Percentiles rank a stretch among this genome's conserved stretches.
Evolutionary conservation across 176 grass and related monocot genomes (phyloP).

Genomic region (Paspalum vaginatum): DNA sequence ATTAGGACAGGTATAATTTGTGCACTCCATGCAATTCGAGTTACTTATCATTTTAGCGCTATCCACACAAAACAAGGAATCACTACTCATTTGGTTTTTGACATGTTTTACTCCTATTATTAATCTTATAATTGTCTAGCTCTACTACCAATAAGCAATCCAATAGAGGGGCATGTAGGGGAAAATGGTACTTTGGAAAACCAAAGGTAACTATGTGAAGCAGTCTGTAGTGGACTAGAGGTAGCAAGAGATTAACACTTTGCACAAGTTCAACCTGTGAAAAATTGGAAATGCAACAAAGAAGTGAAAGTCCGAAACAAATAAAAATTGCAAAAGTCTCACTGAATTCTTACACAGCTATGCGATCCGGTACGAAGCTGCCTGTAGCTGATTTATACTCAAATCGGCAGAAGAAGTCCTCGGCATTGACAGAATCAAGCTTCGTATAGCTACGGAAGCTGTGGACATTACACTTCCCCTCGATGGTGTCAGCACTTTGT

Average conservation of each 20-base stretch:
- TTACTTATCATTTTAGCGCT: background rate
- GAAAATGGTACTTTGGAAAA: background rate
- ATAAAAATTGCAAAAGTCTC: constrained; percentile 1
- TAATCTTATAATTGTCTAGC: background rate
- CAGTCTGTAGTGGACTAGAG: background rate
- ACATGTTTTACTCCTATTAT: background rate
- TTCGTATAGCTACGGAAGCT: constrained; percentile 87
- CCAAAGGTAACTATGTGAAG: background rate
- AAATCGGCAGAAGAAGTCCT: constrained; percentile 91
- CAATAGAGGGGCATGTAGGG: background rate
- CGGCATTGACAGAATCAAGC: constrained; percentile 80
- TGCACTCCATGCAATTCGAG: background rate
- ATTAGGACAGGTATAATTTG: constrained; percentile 1
- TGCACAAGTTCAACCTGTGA: background rate
- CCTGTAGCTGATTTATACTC: constrained; percentile 87
- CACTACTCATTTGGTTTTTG: background rate
- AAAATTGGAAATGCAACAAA: constrained; percentile 23
- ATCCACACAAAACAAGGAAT: background rate
- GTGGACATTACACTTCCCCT: constrained; percentile 92
- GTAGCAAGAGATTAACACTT: background rate
- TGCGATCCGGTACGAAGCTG: constrained; percentile 82
- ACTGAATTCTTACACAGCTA: constrained; percentile 78
- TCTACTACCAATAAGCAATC: background rate
- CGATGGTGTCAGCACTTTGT: constrained; percentile 96
- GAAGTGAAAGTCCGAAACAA: background rate